phyloP scores from a whole-genome alignment of 75 land plant genomes.

The Sequoiadendron giganteum region DNA sequence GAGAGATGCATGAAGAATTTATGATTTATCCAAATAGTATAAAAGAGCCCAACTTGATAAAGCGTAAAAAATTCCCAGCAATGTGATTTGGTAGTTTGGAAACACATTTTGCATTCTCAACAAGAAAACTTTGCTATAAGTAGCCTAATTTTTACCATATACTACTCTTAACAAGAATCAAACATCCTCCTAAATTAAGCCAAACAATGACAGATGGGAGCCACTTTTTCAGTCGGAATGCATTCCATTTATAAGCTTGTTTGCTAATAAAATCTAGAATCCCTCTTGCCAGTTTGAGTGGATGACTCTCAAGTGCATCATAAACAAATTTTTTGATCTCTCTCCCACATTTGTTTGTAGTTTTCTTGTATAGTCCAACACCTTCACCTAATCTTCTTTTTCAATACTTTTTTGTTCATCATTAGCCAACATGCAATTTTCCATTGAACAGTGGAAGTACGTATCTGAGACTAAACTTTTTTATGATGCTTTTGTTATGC shows the following conservation, averaged over 20 bases:
- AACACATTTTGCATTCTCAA: background rate
- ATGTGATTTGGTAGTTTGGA: background rate
- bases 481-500: too few species aligned
- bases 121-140: background rate
- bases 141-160: background rate
- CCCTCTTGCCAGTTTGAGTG: conserved; percentile 78
- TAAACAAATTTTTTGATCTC: conserved; percentile 65
- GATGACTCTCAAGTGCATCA: conserved; percentile 68
- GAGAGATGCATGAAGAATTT: background rate
- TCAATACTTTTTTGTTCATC: conserved; percentile 13
- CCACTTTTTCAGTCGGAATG: conserved; percentile 90
- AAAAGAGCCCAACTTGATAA: background rate
- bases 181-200: background rate
- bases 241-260: conserved; percentile 88
- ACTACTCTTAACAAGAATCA: background rate
- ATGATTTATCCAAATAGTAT: background rate
- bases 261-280: conserved; percentile 78
- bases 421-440: conserved; percentile 11
- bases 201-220: background rate
- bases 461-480: too few species aligned
- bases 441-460: background rate
- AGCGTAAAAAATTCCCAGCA: background rate
- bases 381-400: conserved; percentile 74
- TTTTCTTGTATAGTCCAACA: conserved; percentile 77
- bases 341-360: conserved; percentile 92